These are phyloP conservation scores for Pisolithus albus DNA, from an alignment of 768 basidiomycete genomes.

Conservation along the genomic window DNA sequence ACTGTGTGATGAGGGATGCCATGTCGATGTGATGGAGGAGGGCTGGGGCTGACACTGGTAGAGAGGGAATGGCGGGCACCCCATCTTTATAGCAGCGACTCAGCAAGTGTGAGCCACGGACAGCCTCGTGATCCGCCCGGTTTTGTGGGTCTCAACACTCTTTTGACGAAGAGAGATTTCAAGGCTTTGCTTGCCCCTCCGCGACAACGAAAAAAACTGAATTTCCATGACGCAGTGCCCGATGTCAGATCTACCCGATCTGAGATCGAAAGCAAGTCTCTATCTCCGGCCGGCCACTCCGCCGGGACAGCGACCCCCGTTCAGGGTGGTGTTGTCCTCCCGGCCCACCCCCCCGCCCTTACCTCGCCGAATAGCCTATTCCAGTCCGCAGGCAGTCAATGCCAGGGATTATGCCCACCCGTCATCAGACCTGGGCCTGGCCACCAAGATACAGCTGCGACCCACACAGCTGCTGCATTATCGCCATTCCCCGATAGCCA, in stretches of 20 bases:
- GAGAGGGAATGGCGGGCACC: not conserved
- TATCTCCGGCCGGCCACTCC: not conserved
- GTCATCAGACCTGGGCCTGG: too few relatives aligned
- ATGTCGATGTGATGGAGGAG: conserved; percentile 2
- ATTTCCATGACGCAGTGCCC: not conserved
- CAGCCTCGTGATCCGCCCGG: conserved; percentile 10
- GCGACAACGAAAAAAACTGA: not conserved
- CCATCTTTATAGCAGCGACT: not conserved
- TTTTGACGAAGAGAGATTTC: not conserved
- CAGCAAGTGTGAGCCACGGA: conserved; percentile 1
- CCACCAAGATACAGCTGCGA: too few relatives aligned
- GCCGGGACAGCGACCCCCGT: not conserved
- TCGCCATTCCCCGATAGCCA: too few relatives aligned
- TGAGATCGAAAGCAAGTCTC: not conserved
- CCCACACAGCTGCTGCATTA: too few relatives aligned
- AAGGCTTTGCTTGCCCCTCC: not conserved
- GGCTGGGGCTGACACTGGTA: not conserved
- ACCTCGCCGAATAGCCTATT: too few relatives aligned
- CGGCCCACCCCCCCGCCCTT: too few relatives aligned
- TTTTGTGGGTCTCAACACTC: not conserved
- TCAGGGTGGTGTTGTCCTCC: too few relatives aligned
- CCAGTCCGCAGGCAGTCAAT: too few relatives aligned
- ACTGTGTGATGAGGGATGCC: conserved; percentile 42
- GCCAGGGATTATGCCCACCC: too few relatives aligned
- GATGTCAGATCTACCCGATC: not conserved